Percentiles rank a stretch among this genome's conserved stretches.
Evolutionary conservation across 1,284 basidiomycete genomes (phyloP).

Genomic region (Entoloma clypeatum): DNA sequence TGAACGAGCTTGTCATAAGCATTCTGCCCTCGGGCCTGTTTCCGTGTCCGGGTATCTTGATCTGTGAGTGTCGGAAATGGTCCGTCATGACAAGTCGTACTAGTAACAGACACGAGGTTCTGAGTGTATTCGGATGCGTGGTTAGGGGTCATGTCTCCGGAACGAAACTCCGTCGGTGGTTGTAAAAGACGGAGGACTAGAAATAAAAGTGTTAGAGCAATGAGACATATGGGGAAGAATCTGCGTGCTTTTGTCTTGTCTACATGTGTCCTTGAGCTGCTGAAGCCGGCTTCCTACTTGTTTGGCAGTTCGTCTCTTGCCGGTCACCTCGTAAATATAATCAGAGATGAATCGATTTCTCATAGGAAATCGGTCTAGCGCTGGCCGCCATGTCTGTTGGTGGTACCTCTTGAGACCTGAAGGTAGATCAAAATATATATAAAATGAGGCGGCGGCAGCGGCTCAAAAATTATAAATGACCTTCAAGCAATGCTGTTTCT

Average conservation of each 20-base stretch:
- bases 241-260: slow-evolving; percentile 37
- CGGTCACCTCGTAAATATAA: slow-evolving; percentile 50
- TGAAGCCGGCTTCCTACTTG: slow-evolving; percentile 63
- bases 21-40: too few species aligned
- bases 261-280: slow-evolving; percentile 55
- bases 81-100: too few species aligned
- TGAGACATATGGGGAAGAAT: neutral
- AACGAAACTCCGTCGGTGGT: slow-evolving; percentile 15
- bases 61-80: too few species aligned
- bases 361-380: slow-evolving; percentile 48
- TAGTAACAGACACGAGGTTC: too few species aligned
- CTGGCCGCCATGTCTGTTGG: slow-evolving; percentile 40
- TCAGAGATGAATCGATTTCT: slow-evolving; percentile 58
- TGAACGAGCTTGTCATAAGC: too few species aligned
- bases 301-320: slow-evolving; percentile 51
- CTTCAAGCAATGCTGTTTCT: slow-evolving; percentile 56
- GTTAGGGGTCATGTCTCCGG: too few species aligned
- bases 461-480: slow-evolving; percentile 19
- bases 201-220: slow-evolving; percentile 16
- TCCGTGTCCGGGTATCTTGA: too few species aligned
- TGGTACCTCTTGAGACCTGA: slow-evolving; percentile 48
- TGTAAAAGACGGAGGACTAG: slow-evolving; percentile 17
- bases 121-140: too few species aligned
- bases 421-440: neutral
- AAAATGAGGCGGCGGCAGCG: slow-evolving; percentile 1